Percentiles rank a stretch among this genome's conserved stretches.
These are phyloP conservation scores for Pogostemon cablin DNA, from an alignment of 257 asterid genomes.

Conservation along the genomic window DNA sequence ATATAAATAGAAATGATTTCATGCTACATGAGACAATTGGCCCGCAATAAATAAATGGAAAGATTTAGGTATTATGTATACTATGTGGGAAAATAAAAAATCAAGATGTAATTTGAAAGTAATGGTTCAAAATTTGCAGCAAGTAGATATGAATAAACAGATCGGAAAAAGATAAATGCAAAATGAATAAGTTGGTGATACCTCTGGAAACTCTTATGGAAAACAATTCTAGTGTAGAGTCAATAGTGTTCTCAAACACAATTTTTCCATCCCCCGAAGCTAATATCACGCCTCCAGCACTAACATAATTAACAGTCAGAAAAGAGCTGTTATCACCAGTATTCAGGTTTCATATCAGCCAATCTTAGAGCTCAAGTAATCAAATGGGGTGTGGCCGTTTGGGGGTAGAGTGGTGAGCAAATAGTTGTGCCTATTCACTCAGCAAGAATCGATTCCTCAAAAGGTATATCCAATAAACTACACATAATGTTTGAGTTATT, in stretches of 20 bases:
- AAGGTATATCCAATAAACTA: not conserved
- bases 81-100: too few relatives aligned
- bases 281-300: slow-evolving; percentile 81
- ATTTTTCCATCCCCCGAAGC: slow-evolving; percentile 80
- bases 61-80: too few relatives aligned
- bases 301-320: slow-evolving; percentile 30
- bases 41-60: too few relatives aligned
- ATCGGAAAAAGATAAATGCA: slow-evolving; percentile 8
- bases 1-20: too few relatives aligned
- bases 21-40: too few relatives aligned
- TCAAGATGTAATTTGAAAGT: too few relatives aligned
- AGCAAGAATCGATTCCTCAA: slow-evolving; percentile 8
- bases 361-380: slow-evolving; percentile 19
- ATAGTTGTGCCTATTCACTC: too few relatives aligned
- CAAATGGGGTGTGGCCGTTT: not conserved
- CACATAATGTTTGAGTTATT: not conserved
- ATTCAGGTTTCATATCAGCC: not conserved
- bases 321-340: not conserved
- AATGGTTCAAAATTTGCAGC: not conserved
- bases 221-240: slow-evolving; percentile 75
- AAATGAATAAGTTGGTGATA: slow-evolving; percentile 29
- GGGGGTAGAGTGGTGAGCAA: not conserved
- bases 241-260: slow-evolving; percentile 77
- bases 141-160: slow-evolving; percentile 6
- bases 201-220: slow-evolving; percentile 73